Evolutionary conservation across 495 filamentous ascomycete genomes (phyloP), one percentile per base, ranked within the genome.

Genomic region (Penicillium turbatum): DNA sequence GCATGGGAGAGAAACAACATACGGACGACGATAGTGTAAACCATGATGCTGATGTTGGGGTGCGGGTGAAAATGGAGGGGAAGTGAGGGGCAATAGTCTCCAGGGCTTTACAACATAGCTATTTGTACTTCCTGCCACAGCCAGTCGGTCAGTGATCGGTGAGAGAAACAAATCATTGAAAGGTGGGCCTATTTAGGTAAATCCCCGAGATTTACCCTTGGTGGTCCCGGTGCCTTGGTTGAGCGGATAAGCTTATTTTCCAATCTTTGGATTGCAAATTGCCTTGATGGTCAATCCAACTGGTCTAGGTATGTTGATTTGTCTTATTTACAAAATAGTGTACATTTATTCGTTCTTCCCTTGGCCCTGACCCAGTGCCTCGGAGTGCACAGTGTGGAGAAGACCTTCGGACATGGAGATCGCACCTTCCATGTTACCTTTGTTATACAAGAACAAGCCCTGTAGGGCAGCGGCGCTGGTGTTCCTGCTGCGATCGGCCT

Each of bases 391-490:
- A 19, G 61, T 65, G 38, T 67, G 56, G 36, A 62, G 72, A 4
- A 96, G 70, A 29, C 77, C 82, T 37, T 88, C 83, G 1, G 85
- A 86, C 84, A 88, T 89, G 3, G 72, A 75, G 56, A 97, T 90
- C 16, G 93, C 93, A 1, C 89, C 89, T 54, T 90, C 81, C 79
- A 92, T 87, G 59, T 93, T 78, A 39, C 83, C 86, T 73, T 97
- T 98, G 68, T 95, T 93, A 63, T 92, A 95, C 67, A 97, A 73
- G 68, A 98, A 97, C 48, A 97, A 65, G 2, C 93, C 93, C 71
- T 98, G 93, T 31, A 97, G 81, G 6, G 90, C 87, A 16, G 93
- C 93, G 2, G 91, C 87, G 56, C 91, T 97, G 6, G 88, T 86
- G 16, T 72, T 80, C 39, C 74, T 63, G 12, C 68, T 60, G 29